A percentile compares a stretch with the other conserved stretches of the same genome.
phyloP scores from a whole-genome alignment of 148 eudicot genomes.

The Nyssa sinensis region DNA sequence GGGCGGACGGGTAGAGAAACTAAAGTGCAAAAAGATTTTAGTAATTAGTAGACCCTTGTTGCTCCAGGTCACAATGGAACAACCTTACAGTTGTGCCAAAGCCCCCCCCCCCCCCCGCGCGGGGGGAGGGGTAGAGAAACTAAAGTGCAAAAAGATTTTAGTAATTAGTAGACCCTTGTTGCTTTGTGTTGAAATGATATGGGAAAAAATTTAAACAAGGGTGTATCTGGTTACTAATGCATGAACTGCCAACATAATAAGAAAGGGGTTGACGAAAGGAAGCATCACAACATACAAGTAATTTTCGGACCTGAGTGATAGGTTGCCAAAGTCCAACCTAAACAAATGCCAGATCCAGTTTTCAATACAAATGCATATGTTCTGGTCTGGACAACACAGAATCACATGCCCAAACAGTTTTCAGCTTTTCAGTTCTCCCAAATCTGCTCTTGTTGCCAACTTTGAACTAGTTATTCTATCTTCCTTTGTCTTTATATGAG shows the following conservation, averaged over 20 bases:
- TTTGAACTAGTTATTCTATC: background rate
- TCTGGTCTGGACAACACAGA: background rate
- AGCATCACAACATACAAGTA: background rate
- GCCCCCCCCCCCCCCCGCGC: too few species aligned
- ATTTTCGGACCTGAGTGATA: too few species aligned
- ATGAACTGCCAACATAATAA: background rate
- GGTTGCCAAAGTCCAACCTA: background rate
- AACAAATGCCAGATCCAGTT: background rate
- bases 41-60: background rate
- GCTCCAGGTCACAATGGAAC: too few species aligned
- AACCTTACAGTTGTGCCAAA: background rate
- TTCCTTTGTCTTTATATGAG: background rate
- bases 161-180: background rate
- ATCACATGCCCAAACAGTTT: background rate
- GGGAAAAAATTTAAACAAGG: background rate
- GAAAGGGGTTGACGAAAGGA: background rate
- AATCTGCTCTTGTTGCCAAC: background rate
- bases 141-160: too few species aligned
- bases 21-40: too few species aligned
- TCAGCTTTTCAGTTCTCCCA: slow-evolving; percentile 3
- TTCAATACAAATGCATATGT: background rate
- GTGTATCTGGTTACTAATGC: background rate
- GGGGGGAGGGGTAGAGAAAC: too few species aligned
- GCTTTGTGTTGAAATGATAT: background rate
- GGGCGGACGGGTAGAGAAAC: too few species aligned